Evolutionary conservation across 139 green algal species (phyloP).

Genomic region (Chlamydomonas eustigma): DNA sequence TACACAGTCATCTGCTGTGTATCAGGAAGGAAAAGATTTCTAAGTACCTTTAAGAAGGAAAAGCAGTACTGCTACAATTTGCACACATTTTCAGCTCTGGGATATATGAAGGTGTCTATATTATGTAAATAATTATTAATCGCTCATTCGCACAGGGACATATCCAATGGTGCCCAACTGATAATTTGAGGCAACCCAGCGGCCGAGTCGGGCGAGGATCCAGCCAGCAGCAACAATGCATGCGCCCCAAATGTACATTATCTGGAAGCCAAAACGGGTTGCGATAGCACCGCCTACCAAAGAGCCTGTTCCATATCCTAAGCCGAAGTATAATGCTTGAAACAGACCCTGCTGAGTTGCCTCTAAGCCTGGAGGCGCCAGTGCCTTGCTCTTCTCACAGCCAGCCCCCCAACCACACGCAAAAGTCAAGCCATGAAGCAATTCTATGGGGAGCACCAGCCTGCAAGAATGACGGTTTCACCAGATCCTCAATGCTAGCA

Average conservation of each 20-base stretch:
- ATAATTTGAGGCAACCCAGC: too few relatives aligned
- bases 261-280: slow-evolving; percentile 23
- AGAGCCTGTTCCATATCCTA: slow-evolving; percentile 32
- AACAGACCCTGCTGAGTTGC: slow-evolving; percentile 30
- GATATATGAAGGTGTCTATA: too few relatives aligned
- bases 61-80: too few relatives aligned
- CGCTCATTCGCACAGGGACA: too few relatives aligned
- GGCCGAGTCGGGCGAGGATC: not conserved
- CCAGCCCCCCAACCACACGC: slow-evolving; percentile 41
- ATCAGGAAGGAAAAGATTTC: too few relatives aligned
- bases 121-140: too few relatives aligned
- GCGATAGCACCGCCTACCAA: slow-evolving; percentile 34
- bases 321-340: slow-evolving; percentile 35
- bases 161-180: too few relatives aligned
- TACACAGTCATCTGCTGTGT: too few relatives aligned
- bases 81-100: too few relatives aligned
- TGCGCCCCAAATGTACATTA: slow-evolving; percentile 27
- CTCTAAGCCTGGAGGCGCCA: slow-evolving; percentile 31
- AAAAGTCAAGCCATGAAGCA: slow-evolving; percentile 55
- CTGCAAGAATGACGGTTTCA: too few relatives aligned
- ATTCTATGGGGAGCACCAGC: slow-evolving; percentile 46
- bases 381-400: slow-evolving; percentile 36
- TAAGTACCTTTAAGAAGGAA: too few relatives aligned
- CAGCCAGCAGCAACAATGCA: slow-evolving; percentile 19
- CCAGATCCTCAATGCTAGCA: too few relatives aligned